Conservation (phyloP, 2,329 filamentous ascomycete species). For the Cytospora schulzeri region DNA sequence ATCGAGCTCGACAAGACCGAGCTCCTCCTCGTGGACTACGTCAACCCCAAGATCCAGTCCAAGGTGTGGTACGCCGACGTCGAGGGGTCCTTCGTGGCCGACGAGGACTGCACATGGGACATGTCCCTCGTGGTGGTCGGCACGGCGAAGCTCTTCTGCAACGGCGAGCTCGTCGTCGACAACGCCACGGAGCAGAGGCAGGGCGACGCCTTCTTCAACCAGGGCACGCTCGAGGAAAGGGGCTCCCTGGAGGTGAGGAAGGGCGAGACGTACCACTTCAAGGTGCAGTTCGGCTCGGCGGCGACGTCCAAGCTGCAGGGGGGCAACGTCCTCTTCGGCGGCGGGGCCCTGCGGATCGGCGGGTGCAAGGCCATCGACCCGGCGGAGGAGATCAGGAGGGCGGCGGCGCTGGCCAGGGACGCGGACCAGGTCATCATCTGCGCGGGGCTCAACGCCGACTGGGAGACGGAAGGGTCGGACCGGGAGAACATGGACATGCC, state of each 20-base stretch:
- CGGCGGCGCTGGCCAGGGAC: conserved; percentile 66
- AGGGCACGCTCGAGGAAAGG: conserved; percentile 59
- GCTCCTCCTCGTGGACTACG: conserved; percentile 52
- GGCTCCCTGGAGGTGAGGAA: conserved; percentile 54
- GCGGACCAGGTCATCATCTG: conserved; percentile 79
- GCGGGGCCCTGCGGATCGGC: conserved; percentile 64
- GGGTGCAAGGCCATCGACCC: conserved; percentile 60
- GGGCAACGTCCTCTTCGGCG: conserved; percentile 55
- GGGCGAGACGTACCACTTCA: conserved; percentile 54
- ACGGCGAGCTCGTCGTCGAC: conserved; percentile 64
- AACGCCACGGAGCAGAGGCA: conserved; percentile 65
- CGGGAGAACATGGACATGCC: conserved; percentile 79
- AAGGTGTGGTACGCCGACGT: conserved; percentile 61
- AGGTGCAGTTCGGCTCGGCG: conserved; percentile 56
- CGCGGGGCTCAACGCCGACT: conserved; percentile 77
- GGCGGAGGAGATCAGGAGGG: conserved; percentile 63
- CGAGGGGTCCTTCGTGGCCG: conserved; percentile 61
- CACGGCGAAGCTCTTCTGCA: conserved; percentile 65
- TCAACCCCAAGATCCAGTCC: conserved; percentile 54
- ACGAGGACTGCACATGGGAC: conserved; percentile 63
- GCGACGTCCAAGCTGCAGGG: conserved; percentile 52
- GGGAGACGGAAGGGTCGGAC: conserved; percentile 80
- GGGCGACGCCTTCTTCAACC: conserved; percentile 61
- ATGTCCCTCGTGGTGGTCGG: conserved; percentile 68
- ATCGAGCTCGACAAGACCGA: conserved; percentile 52